phyloP scores from a whole-genome alignment of 495 filamentous ascomycete species.

The Hypoxylon crocopeplum region DNA sequence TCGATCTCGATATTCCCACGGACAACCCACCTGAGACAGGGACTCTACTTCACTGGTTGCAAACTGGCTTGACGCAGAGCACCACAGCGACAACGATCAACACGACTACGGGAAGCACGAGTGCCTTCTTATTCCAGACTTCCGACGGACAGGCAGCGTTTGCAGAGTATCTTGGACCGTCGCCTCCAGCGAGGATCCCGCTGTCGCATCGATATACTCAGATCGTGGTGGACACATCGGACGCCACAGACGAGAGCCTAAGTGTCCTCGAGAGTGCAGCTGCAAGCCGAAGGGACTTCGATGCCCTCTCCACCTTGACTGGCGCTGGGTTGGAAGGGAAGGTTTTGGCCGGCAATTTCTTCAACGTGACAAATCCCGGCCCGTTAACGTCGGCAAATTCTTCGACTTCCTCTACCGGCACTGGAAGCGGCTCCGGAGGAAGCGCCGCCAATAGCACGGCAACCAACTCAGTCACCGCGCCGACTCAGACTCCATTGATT shows the following conservation, averaged over 20 bases:
- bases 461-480: conserved; percentile 5
- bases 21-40: conserved; percentile 43
- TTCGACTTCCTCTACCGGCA: conserved; percentile 29
- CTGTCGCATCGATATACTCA: conserved; percentile 52
- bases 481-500: conserved; percentile 21
- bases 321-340: conserved; percentile 41
- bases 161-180: conserved; percentile 44
- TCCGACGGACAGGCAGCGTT: conserved; percentile 34
- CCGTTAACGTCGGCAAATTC: conserved; percentile 27
- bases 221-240: conserved; percentile 49
- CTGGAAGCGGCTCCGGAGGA: too few species aligned
- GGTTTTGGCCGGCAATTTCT: conserved; percentile 53
- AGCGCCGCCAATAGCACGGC: conserved; percentile 18
- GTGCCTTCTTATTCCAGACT: conserved; percentile 45
- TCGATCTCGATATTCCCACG: conserved; percentile 54
- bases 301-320: conserved; percentile 37
- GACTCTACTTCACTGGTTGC: conserved; percentile 53
- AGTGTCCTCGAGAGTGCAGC: conserved; percentile 41
- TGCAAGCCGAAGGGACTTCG: conserved; percentile 39
- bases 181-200: conserved; percentile 49
- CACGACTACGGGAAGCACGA: conserved; percentile 36
- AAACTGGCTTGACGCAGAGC: conserved; percentile 48
- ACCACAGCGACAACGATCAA: conserved; percentile 38
- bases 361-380: conserved; percentile 53
- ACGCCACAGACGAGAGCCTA: conserved; percentile 28